Percentiles rank a stretch among this genome's conserved stretches.
phyloP scores from a whole-genome alignment of 371 early-diverging fungal genomes.

The Zopfochytrium polystomum region DNA sequence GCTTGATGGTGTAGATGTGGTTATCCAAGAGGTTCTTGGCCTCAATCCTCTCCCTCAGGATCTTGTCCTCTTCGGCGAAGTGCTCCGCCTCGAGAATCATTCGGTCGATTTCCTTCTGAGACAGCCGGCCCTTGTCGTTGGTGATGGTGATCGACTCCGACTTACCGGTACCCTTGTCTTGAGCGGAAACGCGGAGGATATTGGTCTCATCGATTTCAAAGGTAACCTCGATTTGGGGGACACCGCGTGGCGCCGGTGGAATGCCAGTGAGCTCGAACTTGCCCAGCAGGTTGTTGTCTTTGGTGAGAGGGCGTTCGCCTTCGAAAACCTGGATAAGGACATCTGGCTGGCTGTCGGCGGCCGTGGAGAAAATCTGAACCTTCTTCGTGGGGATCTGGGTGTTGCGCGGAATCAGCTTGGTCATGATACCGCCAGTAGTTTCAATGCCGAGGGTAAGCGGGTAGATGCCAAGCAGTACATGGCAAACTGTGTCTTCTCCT shows the following conservation, averaged over 20 bases:
- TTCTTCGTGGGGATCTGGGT: conserved; percentile 88
- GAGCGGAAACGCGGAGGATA: conserved; percentile 61
- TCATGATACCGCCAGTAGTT: conserved; percentile 80
- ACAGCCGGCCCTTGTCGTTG: conserved; percentile 55
- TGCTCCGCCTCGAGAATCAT: conserved; percentile 62
- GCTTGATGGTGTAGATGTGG: conserved; percentile 79
- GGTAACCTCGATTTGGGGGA: conserved; percentile 74
- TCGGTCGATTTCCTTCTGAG: conserved; percentile 62
- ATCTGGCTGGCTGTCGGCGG: conserved; percentile 89
- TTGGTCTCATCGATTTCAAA: conserved; percentile 71
- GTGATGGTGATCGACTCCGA: conserved; percentile 57
- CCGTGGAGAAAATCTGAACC: conserved; percentile 90
- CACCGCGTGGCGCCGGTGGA: conserved; percentile 86
- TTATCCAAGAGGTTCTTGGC: conserved; percentile 63
- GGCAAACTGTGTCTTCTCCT: conserved; percentile 67
- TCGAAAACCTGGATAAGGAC: conserved; percentile 92
- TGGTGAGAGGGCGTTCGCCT: conserved; percentile 88
- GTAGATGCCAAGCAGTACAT: conserved; percentile 80
- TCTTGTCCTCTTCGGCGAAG: conserved; percentile 53
- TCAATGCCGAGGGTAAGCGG: conserved; percentile 92
- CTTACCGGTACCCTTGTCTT: conserved; percentile 64
- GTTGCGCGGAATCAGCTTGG: conserved; percentile 77
- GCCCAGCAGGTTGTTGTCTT: conserved; percentile 92
- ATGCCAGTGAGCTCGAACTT: conserved; percentile 84
- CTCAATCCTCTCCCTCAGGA: conserved; percentile 50